Evolutionary conservation across 305 asterid genomes (phyloP), one percentile per base, ranked within the genome.

Genomic region (Salvia sclarea): DNA sequence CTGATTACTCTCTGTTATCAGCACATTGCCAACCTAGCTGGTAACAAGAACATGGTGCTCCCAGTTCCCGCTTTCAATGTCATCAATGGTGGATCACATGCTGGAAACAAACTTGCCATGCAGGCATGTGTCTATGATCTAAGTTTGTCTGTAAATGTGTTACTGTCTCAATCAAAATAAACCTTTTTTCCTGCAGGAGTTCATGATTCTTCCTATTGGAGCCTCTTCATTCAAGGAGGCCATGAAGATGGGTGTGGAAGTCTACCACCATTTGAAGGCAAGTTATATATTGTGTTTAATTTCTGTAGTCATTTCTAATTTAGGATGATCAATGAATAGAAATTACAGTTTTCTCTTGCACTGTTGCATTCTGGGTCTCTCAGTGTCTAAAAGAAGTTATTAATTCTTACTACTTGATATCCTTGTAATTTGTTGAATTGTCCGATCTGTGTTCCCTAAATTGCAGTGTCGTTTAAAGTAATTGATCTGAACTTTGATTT

Each of bases 191-290:
- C 25, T 77, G 80, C 85, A 90, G 96, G 97, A 91, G 75, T 90
- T 93, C 77, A 93, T 93, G 98, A 88, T 90, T 83, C 95, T 93
- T 66, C 97, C 98, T 45, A 77, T 77, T 75, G 98, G 97, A 64
- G 98, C 98, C 79, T 70, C 96, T 75, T 79, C 86, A 68, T 93
- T 90, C 76, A 83, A 84, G 82, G 97, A 93, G 76, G 94, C 98
- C 73, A 93, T 93, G 98, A 93, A 90, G 85, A 93, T 93, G 97
- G 98, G 97, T 10, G 97, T 89, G 6, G 98, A 93, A 88, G 96
- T 90, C 30, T 93, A 91, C 68, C 98, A 93, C 84, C 69, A 88
- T 79, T 76, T 90, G 87, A 93, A 93, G 96, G 97, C 84, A 71
- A 55, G 78, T 61, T 16, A 6, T 22, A 13, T 18, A 3, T 12